Conservation (phyloP, 352 stramenopile species). For the Phytophthora megakarya region DNA sequence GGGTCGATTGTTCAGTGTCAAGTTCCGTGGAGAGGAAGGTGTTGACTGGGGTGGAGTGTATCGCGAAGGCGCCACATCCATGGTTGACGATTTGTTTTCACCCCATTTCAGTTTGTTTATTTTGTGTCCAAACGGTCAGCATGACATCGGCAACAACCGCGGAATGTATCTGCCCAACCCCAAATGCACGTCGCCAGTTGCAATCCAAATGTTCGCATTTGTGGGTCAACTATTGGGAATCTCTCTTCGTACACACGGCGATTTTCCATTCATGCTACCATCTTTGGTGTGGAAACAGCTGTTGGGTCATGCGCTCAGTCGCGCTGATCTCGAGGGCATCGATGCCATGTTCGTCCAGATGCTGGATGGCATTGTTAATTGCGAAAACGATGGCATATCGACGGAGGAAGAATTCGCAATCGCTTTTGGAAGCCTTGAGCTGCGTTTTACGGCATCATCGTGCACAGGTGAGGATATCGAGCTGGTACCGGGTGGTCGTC, state of each 20-base stretch:
- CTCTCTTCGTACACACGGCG: slow-evolving; percentile 91
- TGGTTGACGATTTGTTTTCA: slow-evolving; percentile 90
- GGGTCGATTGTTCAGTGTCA: slow-evolving; percentile 87
- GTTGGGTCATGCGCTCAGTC: slow-evolving; percentile 75
- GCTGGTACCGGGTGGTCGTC: slow-evolving; percentile 74
- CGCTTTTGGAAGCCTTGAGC: slow-evolving; percentile 77
- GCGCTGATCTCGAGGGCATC: slow-evolving; percentile 86
- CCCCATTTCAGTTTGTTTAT: slow-evolving; percentile 86
- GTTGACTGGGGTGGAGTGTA: slow-evolving; percentile 91
- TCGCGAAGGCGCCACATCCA: slow-evolving; percentile 86
- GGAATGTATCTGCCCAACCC: slow-evolving; percentile 90
- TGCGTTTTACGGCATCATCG: slow-evolving; percentile 83
- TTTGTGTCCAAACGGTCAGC: slow-evolving; percentile 85
- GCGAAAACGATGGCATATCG: slow-evolving; percentile 81
- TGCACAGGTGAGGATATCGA: slow-evolving; percentile 86
- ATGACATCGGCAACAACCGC: slow-evolving; percentile 85
- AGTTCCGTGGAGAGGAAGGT: slow-evolving; percentile 89
- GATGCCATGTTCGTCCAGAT: slow-evolving; percentile 92
- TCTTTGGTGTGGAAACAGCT: slow-evolving; percentile 95
- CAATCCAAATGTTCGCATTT: slow-evolving; percentile 94
- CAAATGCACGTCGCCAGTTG: slow-evolving; percentile 86
- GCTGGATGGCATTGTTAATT: slow-evolving; percentile 85
- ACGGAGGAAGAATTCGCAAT: slow-evolving; percentile 79
- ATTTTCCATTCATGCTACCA: slow-evolving; percentile 92
- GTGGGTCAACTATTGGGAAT: slow-evolving; percentile 94